Percentiles rank a stretch among this genome's conserved stretches.
phyloP scores from a whole-genome alignment of 108 stramenopile genomes.

The Cafeteria roenbergensis region DNA sequence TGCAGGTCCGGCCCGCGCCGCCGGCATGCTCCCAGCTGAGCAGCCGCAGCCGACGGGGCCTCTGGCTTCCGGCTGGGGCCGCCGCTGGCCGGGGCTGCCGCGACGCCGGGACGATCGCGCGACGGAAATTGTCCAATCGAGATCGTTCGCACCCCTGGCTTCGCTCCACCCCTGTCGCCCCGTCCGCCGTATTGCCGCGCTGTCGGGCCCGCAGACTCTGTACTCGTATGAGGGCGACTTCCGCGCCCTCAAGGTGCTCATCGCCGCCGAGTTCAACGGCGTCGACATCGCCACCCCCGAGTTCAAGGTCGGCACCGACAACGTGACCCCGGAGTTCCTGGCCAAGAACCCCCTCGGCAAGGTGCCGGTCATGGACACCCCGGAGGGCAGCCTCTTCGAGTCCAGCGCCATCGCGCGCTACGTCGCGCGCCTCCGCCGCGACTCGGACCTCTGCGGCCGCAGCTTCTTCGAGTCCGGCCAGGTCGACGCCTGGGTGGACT shows the following conservation, averaged over 20 bases:
- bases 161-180: too few relatives aligned
- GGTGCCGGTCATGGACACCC: constrained; percentile 65
- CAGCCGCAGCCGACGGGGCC: too few relatives aligned
- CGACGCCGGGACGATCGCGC: too few relatives aligned
- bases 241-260: constrained; percentile 72
- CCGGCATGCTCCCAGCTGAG: too few relatives aligned
- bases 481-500: constrained; percentile 75
- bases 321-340: constrained; percentile 31
- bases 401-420: constrained; percentile 69
- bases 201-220: constrained; percentile 41
- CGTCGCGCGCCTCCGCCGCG: constrained; percentile 57
- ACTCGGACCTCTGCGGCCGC: constrained; percentile 57
- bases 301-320: constrained; percentile 30
- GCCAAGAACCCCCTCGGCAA: constrained; percentile 69
- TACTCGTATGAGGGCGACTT: constrained; percentile 60
- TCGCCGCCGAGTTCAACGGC: constrained; percentile 73
- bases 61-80: too few relatives aligned
- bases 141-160: too few relatives aligned
- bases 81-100: too few relatives aligned
- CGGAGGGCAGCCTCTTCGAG: constrained; percentile 32
- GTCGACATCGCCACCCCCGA: constrained; percentile 56
- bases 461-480: constrained; percentile 49
- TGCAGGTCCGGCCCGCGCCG: too few relatives aligned
- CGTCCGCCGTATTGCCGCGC: too few relatives aligned
- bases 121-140: too few relatives aligned